Percentiles rank a stretch among this genome's conserved stretches.
Evolutionary conservation across 306 rosid genomes (phyloP).

Genomic region (Comarum palustre): DNA sequence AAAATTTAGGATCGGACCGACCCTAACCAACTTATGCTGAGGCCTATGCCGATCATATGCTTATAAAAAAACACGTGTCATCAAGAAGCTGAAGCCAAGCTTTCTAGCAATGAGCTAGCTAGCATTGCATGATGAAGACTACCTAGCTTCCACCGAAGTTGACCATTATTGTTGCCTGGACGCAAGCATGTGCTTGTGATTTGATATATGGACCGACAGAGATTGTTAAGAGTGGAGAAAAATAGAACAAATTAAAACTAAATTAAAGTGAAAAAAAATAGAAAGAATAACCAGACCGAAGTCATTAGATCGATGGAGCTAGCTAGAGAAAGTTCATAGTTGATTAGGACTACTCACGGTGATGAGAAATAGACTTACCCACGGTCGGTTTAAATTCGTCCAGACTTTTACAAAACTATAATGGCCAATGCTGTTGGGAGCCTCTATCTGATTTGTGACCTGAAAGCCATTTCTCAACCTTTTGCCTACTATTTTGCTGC

Average conservation of each 20-base stretch:
- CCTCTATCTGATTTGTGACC: constrained; percentile 38
- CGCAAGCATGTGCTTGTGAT: background rate
- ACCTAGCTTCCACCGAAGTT: background rate
- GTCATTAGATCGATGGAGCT: no score
- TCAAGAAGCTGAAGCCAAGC: no score
- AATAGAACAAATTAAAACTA: background rate
- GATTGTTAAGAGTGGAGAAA: background rate
- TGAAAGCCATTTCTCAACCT: constrained; percentile 78
- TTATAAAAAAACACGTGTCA: no score
- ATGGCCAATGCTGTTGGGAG: constrained; percentile 33
- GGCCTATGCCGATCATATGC: no score
- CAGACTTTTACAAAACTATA: constrained; percentile 51
- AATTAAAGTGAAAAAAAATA: background rate
- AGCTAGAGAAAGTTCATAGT: background rate
- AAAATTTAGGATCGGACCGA: no score
- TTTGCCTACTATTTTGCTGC: constrained; percentile 22
- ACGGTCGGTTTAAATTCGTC: constrained; percentile 39
- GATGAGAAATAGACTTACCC: constrained; percentile 38
- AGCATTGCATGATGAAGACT: no score
- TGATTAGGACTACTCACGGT: background rate
- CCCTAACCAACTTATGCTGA: no score
- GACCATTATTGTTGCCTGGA: background rate
- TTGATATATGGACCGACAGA: background rate
- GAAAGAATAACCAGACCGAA: background rate
- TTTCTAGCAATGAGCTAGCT: no score